Percentiles rank a stretch among this genome's conserved stretches.
phyloP scores from a whole-genome alignment of 2,329 filamentous ascomycete genomes.

The Alternaria gansuensis region DNA sequence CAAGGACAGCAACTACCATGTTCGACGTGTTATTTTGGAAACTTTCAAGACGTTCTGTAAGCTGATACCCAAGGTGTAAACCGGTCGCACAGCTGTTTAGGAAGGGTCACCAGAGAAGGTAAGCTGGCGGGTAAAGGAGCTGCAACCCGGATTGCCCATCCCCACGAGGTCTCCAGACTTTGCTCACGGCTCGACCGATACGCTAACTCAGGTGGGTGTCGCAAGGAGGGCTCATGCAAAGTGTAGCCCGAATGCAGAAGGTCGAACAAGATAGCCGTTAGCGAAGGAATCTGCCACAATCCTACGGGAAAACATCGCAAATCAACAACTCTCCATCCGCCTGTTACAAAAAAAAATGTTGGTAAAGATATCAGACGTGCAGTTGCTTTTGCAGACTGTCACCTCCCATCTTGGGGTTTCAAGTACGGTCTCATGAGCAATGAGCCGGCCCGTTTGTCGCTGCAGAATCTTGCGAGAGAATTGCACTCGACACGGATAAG shows the following conservation, averaged over 20 bases:
- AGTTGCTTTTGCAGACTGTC: conserved; percentile 5
- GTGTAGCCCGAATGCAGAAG: conserved; percentile 28
- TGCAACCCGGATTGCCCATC: conserved; percentile 3
- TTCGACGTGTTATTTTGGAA: conserved; percentile 8
- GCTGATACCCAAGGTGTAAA: conserved; percentile 3
- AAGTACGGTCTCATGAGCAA: conserved; percentile 20
- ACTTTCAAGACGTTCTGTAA: conserved; percentile 21
- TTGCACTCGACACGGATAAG: conserved; percentile 33
- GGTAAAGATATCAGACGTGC: not conserved
- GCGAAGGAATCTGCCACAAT: conserved; percentile 22
- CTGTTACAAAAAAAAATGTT: conserved; percentile 6
- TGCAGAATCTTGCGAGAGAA: conserved; percentile 22
- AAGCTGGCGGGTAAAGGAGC: conserved; percentile 1
- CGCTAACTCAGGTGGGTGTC: conserved; percentile 3
- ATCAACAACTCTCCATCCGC: conserved; percentile 17
- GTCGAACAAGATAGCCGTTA: conserved; percentile 21
- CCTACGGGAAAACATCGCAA: conserved; percentile 25
- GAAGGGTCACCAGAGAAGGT: conserved; percentile 12
- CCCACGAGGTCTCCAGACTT: conserved; percentile 4
- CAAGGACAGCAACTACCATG: not conserved
- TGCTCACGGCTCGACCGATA: conserved; percentile 16
- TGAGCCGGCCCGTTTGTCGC: conserved; percentile 12
- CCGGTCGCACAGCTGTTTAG: not conserved
- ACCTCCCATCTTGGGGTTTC: conserved; percentile 20
- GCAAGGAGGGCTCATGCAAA: conserved; percentile 11